Evolutionary conservation across 352 stramenopile genomes (phyloP).

Genomic region (Phytophthora pluvialis): DNA sequence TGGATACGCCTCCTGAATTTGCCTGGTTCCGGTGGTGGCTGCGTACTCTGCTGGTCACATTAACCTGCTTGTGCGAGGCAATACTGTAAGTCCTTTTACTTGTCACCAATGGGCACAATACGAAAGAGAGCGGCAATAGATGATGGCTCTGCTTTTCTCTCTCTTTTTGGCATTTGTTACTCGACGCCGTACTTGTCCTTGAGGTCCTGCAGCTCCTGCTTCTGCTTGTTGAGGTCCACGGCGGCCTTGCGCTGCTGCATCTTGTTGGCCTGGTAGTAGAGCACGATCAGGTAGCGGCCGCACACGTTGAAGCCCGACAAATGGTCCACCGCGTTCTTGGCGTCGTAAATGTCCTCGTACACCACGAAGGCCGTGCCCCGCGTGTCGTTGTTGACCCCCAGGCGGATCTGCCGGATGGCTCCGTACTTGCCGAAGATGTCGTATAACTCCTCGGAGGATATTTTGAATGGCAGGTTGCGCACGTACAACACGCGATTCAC

Average conservation of each 20-base stretch:
- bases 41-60: too few relatives aligned
- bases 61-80: too few relatives aligned
- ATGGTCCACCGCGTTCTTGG: conserved; percentile 98
- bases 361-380: conserved; percentile 98
- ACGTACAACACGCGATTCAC: conserved; percentile 98
- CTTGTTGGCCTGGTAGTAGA: conserved; percentile 98
- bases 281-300: conserved; percentile 97
- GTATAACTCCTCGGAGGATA: conserved; percentile 99
- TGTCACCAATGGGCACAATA: too few relatives aligned
- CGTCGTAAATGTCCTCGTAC: conserved; percentile 99
- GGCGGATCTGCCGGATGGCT: conserved; percentile 97
- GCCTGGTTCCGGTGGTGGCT: too few relatives aligned
- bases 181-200: conserved; percentile 90
- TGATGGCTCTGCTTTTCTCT: not conserved
- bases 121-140: too few relatives aligned
- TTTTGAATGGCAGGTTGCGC: conserved; percentile 99
- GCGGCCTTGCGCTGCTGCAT: conserved; percentile 63
- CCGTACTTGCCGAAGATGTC: conserved; percentile 99
- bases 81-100: too few relatives aligned
- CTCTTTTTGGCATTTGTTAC: too few relatives aligned
- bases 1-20: too few relatives aligned
- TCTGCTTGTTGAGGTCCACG: conserved; percentile 70
- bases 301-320: conserved; percentile 99
- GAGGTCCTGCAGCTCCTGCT: conserved; percentile 82
- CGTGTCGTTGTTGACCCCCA: conserved; percentile 96